These are phyloP conservation scores for Pharnaceum exiguum DNA, from an alignment of 148 eudicot species.

Conservation along the genomic window DNA sequence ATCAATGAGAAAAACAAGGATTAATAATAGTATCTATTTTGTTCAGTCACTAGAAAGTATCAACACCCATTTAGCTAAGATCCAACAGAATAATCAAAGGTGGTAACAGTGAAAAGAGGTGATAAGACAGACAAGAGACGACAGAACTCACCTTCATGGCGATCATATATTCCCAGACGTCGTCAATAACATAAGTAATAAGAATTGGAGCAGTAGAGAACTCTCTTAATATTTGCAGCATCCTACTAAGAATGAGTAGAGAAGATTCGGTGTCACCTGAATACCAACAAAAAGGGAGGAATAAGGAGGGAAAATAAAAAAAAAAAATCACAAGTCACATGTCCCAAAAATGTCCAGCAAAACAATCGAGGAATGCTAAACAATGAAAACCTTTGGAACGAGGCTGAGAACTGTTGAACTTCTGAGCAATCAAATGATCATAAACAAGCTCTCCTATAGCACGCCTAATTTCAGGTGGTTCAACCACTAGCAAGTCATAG, in stretches of 20 bases:
- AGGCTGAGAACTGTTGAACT: constrained; percentile 59
- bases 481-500: constrained; percentile 90
- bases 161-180: constrained; percentile 95
- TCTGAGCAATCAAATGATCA: constrained; percentile 94
- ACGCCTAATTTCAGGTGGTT: constrained; percentile 94
- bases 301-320: not conserved
- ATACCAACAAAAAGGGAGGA: not conserved
- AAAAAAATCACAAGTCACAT: not conserved
- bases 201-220: constrained; percentile 80
- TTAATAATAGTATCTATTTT: too few species aligned
- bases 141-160: constrained; percentile 79
- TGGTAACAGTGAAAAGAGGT: too few species aligned
- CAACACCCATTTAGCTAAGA: not conserved
- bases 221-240: constrained; percentile 87
- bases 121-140: too few species aligned
- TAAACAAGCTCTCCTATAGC: constrained; percentile 94
- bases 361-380: not conserved
- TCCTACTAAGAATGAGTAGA: constrained; percentile 72
- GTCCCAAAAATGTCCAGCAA: not conserved
- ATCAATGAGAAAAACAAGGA: constrained; percentile 7
- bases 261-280: constrained; percentile 49
- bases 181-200: constrained; percentile 88
- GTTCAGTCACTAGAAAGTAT: not conserved
- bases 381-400: constrained; percentile 52
- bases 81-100: not conserved